Evolutionary conservation across 2,329 filamentous ascomycete species (phyloP).

Genomic region (Neofusicoccum parvum): DNA sequence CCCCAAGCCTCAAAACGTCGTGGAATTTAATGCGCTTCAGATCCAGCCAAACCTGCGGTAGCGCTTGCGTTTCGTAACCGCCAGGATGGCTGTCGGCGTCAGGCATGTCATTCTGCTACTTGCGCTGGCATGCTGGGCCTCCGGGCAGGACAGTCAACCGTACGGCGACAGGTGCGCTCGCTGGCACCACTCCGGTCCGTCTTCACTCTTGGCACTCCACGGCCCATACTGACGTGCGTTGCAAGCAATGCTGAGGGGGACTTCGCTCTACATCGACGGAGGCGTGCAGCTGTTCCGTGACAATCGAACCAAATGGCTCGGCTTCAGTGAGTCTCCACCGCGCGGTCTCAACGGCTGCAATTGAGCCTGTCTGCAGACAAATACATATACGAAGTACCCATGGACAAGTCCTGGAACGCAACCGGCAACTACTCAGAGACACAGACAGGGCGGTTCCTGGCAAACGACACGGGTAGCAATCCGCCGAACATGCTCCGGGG

Average conservation of each 20-base stretch:
- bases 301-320: slow-evolving; percentile 3
- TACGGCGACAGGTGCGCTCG: neutral
- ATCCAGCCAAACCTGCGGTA: too few species aligned
- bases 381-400: slow-evolving; percentile 27
- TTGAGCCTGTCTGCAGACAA: neutral
- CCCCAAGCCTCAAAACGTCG: too few species aligned
- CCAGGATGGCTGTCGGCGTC: too few species aligned
- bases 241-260: slow-evolving; percentile 13
- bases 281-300: slow-evolving; percentile 12
- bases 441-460: slow-evolving; percentile 27
- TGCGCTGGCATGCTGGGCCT: too few species aligned
- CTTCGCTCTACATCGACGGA: slow-evolving; percentile 17
- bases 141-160: too few species aligned
- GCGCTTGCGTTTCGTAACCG: too few species aligned
- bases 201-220: neutral
- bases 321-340: slow-evolving; percentile 7
- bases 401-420: slow-evolving; percentile 36
- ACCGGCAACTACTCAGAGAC: slow-evolving; percentile 32
- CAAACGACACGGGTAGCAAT: slow-evolving; percentile 26
- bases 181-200: neutral
- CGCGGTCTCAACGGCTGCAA: neutral
- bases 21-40: too few species aligned
- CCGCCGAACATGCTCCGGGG: slow-evolving; percentile 33
- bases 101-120: too few species aligned
- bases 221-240: neutral